Conservation (phyloP, 768 basidiomycete genomes). For the Megacollybia marginata region DNA sequence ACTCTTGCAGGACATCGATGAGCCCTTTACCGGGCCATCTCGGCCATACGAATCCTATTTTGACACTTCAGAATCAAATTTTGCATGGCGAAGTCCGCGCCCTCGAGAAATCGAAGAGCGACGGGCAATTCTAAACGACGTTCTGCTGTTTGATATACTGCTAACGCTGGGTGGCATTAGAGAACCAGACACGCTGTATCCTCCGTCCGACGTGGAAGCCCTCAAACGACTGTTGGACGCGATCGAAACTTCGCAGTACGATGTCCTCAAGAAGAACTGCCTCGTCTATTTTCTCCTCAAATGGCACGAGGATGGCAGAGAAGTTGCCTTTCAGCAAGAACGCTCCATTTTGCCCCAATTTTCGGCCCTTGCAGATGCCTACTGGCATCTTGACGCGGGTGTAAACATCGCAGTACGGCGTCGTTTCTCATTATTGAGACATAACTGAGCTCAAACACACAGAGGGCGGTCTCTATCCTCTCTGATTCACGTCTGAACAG, state of each 20-base stretch:
- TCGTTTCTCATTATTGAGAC: conserved; percentile 1
- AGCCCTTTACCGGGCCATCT: neutral
- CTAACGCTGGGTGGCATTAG: conserved; percentile 57
- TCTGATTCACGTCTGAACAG: conserved; percentile 68
- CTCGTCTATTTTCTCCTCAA: conserved; percentile 76
- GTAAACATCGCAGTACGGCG: conserved; percentile 53
- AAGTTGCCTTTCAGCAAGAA: conserved; percentile 43
- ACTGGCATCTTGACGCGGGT: conserved; percentile 75
- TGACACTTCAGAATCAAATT: conserved; percentile 40
- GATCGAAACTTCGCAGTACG: conserved; percentile 58
- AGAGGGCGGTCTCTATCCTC: conserved; percentile 69
- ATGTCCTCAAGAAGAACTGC: conserved; percentile 73
- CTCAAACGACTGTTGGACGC: conserved; percentile 54
- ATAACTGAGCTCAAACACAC: neutral
- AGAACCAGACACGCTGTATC: conserved; percentile 56
- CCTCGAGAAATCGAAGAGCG: conserved; percentile 55
- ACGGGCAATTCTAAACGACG: conserved; percentile 51
- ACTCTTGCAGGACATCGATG: neutral
- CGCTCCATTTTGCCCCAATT: conserved; percentile 73
- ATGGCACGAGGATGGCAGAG: conserved; percentile 62
- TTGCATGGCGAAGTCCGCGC: conserved; percentile 52
- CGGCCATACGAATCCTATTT: conserved; percentile 29
- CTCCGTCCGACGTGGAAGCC: conserved; percentile 48
- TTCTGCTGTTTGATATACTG: conserved; percentile 69
- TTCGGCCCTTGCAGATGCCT: conserved; percentile 69